phyloP scores from a whole-genome alignment of 306 rosid genomes.

The Glycine tomentella region DNA sequence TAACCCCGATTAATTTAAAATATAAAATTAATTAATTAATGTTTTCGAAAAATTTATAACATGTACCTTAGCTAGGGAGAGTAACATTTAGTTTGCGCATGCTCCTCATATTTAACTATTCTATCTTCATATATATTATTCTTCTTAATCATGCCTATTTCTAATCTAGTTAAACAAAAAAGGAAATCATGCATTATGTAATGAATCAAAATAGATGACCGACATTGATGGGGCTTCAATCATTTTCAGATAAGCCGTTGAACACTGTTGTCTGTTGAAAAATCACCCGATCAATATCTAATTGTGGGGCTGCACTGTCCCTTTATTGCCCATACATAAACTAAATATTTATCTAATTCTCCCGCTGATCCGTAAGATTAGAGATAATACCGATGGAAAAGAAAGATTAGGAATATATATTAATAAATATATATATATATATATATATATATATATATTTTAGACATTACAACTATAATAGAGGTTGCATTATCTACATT shows the following conservation, averaged over 20 bases:
- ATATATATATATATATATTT: too few relatives aligned
- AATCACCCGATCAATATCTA: conserved; percentile 43
- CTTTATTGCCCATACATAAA: conserved; percentile 43
- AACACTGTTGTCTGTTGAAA: conserved; percentile 40
- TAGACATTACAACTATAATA: too few relatives aligned
- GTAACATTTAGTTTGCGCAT: not conserved
- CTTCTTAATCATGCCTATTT: not conserved
- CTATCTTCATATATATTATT: not conserved
- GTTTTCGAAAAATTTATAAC: too few relatives aligned
- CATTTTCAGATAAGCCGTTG: conserved; percentile 51
- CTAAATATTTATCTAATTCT: conserved; percentile 40
- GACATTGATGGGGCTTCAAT: conserved; percentile 52
- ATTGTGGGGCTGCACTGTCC: conserved; percentile 63
- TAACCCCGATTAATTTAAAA: too few relatives aligned
- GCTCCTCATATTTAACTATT: conserved; percentile 2
- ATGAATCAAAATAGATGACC: conserved; percentile 46
- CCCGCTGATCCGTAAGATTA: not conserved
- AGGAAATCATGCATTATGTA: conserved; percentile 40
- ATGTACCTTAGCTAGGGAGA: too few relatives aligned
- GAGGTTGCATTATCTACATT: too few relatives aligned
- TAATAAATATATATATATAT: too few relatives aligned
- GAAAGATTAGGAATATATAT: conserved; percentile 2
- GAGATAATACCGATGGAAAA: conserved; percentile 17
- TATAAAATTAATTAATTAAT: too few relatives aligned
- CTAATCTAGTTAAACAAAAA: conserved; percentile 30